Conservation (phyloP, 1,284 basidiomycete genomes). For the Ustilago sp. region DNA sequence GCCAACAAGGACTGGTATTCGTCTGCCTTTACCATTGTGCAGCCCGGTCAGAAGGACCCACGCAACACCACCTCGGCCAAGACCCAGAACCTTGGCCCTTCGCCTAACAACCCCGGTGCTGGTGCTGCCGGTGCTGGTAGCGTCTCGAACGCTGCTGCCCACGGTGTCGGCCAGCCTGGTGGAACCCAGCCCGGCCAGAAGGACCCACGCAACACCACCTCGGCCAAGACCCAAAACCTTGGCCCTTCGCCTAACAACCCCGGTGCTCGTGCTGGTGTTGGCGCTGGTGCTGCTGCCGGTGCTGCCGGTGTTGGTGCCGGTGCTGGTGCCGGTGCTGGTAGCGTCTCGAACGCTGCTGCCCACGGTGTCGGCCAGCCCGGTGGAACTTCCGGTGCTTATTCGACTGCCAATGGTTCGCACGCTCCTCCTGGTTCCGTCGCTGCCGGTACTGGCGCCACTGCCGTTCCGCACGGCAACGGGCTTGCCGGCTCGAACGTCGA, state of each 20-base stretch:
- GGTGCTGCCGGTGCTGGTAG: neutral
- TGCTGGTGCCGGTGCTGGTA: slow-evolving; percentile 4
- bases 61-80: slow-evolving; percentile 46
- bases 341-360: slow-evolving; percentile 25
- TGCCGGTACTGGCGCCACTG: slow-evolving; percentile 43
- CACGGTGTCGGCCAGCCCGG: slow-evolving; percentile 45
- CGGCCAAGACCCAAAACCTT: slow-evolving; percentile 46
- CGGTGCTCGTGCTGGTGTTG: slow-evolving; percentile 12
- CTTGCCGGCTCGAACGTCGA: slow-evolving; percentile 18
- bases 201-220: slow-evolving; percentile 50
- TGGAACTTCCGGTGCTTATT: slow-evolving; percentile 33
- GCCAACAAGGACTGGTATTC: slow-evolving; percentile 77
- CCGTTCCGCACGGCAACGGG: slow-evolving; percentile 16
- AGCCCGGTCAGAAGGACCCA: slow-evolving; percentile 48
- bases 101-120: slow-evolving; percentile 32
- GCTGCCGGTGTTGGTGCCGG: neutral
- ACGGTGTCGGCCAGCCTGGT: slow-evolving; percentile 27
- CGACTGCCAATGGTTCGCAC: slow-evolving; percentile 35
- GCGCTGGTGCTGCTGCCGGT: slow-evolving; percentile 9
- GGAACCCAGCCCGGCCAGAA: slow-evolving; percentile 28
- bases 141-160: slow-evolving; percentile 26
- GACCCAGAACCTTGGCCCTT: slow-evolving; percentile 49
- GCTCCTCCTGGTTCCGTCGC: slow-evolving; percentile 41
- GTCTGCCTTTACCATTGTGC: slow-evolving; percentile 74
- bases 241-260: slow-evolving; percentile 42